These are phyloP conservation scores for Botryotinia convoluta DNA, from an alignment of 2,329 filamentous ascomycete genomes.

Conservation along the genomic window DNA sequence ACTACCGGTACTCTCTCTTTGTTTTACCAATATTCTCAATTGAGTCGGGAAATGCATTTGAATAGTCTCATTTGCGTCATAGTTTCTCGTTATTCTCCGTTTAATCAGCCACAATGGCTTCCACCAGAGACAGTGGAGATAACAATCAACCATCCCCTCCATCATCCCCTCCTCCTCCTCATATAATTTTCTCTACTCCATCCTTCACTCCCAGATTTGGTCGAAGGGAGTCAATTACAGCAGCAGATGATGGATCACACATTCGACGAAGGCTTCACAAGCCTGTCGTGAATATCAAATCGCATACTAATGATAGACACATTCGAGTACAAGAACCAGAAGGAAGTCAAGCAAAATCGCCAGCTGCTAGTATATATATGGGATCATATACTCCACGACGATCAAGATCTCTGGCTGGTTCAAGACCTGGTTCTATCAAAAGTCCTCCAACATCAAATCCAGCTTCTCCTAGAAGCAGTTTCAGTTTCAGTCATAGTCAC, in stretches of 20 bases:
- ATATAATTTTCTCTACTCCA: constrained; percentile 23
- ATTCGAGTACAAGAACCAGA: constrained; percentile 32
- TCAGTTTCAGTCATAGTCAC: constrained; percentile 33
- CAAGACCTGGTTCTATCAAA: constrained; percentile 15
- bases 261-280: constrained; percentile 25
- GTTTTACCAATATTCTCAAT: not conserved
- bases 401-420: constrained; percentile 29
- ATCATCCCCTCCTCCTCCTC: constrained; percentile 26
- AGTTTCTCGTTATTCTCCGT: not conserved
- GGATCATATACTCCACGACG: constrained; percentile 37
- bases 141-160: constrained; percentile 5
- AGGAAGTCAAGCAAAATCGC: constrained; percentile 25
- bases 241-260: constrained; percentile 22
- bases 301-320: constrained; percentile 28
- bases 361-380: constrained; percentile 37
- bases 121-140: constrained; percentile 23
- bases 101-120: constrained; percentile 24
- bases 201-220: constrained; percentile 17
- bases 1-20: not conserved
- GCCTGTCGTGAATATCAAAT: constrained; percentile 12
- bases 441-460: constrained; percentile 31
- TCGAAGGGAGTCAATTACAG: constrained; percentile 7
- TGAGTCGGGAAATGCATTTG: not conserved
- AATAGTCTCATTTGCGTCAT: constrained; percentile 17
- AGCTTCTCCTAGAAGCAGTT: constrained; percentile 30